Evolutionary conservation across 2,329 filamentous ascomycete genomes (phyloP).

Genomic region (Zarea fungicola): DNA sequence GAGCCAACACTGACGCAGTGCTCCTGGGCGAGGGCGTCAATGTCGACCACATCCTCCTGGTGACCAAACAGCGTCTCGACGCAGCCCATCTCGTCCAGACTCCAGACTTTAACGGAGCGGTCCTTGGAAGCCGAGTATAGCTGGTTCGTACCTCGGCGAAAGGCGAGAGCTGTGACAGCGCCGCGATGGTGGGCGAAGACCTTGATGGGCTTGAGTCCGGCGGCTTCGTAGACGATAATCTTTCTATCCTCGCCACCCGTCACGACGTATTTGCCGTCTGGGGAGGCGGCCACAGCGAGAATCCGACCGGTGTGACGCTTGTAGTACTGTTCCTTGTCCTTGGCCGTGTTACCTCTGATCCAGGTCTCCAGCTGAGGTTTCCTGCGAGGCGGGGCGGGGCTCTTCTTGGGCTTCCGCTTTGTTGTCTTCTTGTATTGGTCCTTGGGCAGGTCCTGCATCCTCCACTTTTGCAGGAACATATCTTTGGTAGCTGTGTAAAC

Average conservation of each 20-base stretch:
- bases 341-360: conserved; percentile 56
- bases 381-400: conserved; percentile 52
- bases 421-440: conserved; percentile 57
- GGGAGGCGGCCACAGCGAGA: conserved; percentile 76
- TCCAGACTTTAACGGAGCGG: conserved; percentile 93
- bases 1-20: conserved; percentile 87
- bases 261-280: conserved; percentile 84
- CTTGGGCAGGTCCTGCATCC: conserved; percentile 61
- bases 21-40: conserved; percentile 79
- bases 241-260: conserved; percentile 83
- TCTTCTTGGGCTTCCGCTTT: conserved; percentile 53
- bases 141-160: conserved; percentile 83
- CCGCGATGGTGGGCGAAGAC: conserved; percentile 92
- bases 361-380: conserved; percentile 59
- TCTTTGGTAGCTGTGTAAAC: conserved; percentile 89
- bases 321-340: conserved; percentile 58
- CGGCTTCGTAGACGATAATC: conserved; percentile 83
- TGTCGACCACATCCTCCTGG: conserved; percentile 81
- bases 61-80: conserved; percentile 95
- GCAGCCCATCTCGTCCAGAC: conserved; percentile 84
- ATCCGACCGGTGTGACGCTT: conserved; percentile 78
- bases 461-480: conserved; percentile 81
- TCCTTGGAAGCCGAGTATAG: conserved; percentile 88
- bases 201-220: conserved; percentile 69
- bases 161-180: conserved; percentile 76